Percentiles rank a stretch among this genome's conserved stretches.
Conservation (phyloP, 371 early-diverging fungal genomes). For the Mucor circinelloides region DNA sequence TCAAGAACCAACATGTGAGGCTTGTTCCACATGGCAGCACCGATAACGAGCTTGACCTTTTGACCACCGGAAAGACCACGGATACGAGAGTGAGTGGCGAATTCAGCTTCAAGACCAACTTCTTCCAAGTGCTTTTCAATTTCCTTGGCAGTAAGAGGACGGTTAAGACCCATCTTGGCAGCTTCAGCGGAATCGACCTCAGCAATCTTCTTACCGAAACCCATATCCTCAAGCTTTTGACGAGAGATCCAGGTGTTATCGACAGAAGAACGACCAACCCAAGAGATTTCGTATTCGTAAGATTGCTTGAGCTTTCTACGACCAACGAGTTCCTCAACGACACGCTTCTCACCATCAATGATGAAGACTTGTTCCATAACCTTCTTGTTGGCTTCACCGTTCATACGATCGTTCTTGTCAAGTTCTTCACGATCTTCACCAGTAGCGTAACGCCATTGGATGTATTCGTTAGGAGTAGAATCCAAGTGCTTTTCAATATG, state of each 20-base stretch:
- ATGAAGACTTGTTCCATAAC: conserved; percentile 64
- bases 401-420: conserved; percentile 63
- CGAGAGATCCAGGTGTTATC: conserved; percentile 77
- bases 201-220: conserved; percentile 70
- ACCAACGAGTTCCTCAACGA: conserved; percentile 61
- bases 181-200: conserved; percentile 69
- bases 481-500: conserved; percentile 84
- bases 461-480: conserved; percentile 80
- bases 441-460: conserved; percentile 83
- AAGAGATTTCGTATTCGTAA: conserved; percentile 69
- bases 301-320: conserved; percentile 75
- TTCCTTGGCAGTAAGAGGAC: conserved; percentile 67
- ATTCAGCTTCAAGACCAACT: conserved; percentile 72
- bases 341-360: conserved; percentile 66
- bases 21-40: conserved; percentile 83
- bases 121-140: conserved; percentile 73
- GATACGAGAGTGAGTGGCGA: conserved; percentile 83
- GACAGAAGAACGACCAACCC: conserved; percentile 61
- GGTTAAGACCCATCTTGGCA: conserved; percentile 65
- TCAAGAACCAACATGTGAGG: conserved; percentile 90
- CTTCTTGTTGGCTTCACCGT: conserved; percentile 67
- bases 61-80: conserved; percentile 90
- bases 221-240: conserved; percentile 69
- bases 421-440: conserved; percentile 85
- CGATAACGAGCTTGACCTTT: conserved; percentile 89